A percentile compares a stretch with the other conserved stretches of the same genome.
Conservation (phyloP, 1,284 basidiomycete species). For the Psilocybe mexicana region DNA sequence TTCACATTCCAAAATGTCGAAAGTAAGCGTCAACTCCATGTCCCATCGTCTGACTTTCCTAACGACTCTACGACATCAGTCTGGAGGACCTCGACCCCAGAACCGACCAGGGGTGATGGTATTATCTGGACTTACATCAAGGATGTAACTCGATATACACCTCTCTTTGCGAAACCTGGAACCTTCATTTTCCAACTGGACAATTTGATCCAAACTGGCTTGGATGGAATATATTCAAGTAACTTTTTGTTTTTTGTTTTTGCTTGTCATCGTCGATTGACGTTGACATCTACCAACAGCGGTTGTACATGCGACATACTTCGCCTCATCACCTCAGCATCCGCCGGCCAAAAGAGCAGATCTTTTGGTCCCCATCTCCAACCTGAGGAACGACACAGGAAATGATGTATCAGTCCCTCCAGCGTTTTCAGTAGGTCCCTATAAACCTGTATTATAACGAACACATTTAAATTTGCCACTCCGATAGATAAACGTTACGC, state of each 20-base stretch:
- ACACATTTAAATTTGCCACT: not conserved
- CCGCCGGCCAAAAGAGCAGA: constrained; percentile 63
- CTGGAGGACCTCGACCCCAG: constrained; percentile 80
- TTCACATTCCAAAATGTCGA: constrained; percentile 78
- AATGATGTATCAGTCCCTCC: constrained; percentile 74
- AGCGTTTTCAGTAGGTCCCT: constrained; percentile 57
- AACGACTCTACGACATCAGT: constrained; percentile 39
- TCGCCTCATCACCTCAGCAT: constrained; percentile 53
- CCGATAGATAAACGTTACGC: constrained; percentile 62
- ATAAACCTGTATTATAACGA: not conserved
- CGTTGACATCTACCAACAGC: constrained; percentile 41
- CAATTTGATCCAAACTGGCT: constrained; percentile 57
- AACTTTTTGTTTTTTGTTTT: no score
- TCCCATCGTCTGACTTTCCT: not conserved
- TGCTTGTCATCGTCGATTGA: not conserved
- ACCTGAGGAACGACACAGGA: constrained; percentile 60
- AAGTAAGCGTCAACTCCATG: constrained; percentile 41
- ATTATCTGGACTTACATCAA: constrained; percentile 81
- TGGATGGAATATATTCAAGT: constrained; percentile 74
- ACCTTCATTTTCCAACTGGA: constrained; percentile 73
- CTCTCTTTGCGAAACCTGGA: constrained; percentile 66
- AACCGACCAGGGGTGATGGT: constrained; percentile 65
- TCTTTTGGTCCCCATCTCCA: constrained; percentile 68
- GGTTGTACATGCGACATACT: constrained; percentile 69
- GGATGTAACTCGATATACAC: constrained; percentile 72